Evolutionary conservation across 371 early-diverging fungal species (phyloP).

Genomic region (Cokeromyces recurvatus): DNA sequence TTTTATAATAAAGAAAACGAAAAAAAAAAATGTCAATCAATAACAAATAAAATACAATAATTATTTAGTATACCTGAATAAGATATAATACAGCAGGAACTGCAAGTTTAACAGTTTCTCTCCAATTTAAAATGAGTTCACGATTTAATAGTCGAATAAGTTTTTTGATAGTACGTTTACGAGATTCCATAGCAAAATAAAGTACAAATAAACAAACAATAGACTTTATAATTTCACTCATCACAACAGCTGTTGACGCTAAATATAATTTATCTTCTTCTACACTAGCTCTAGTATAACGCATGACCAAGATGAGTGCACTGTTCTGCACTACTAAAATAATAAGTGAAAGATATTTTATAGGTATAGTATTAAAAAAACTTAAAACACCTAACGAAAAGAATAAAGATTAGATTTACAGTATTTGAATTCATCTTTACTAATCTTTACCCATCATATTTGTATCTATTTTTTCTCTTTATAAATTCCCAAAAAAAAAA

Average conservation of each 20-base stretch:
- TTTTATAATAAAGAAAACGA: background rate
- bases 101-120: conserved; percentile 54
- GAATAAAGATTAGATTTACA: no score
- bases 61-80: conserved; percentile 70
- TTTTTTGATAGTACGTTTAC: conserved; percentile 21
- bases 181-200: conserved; percentile 22
- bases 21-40: background rate
- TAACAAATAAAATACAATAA: no score
- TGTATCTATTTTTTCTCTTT: background rate
- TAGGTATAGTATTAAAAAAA: conserved; percentile 42
- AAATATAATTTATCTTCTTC: conserved; percentile 54
- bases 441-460: no score
- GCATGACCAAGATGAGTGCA: conserved; percentile 78
- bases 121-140: conserved; percentile 38
- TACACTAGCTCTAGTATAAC: conserved; percentile 65
- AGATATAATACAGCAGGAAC: conserved; percentile 91
- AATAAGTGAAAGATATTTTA: conserved; percentile 78
- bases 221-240: conserved; percentile 82
- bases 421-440: background rate
- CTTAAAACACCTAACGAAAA: background rate
- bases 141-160: conserved; percentile 22
- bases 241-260: conserved; percentile 84
- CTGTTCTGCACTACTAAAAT: conserved; percentile 89
- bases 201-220: conserved; percentile 60
- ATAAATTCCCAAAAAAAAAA: background rate